Evolutionary conservation across 345 rosid genomes (phyloP), one percentile per base, ranked within the genome.

Genomic region (Gossypium mustelinum): DNA sequence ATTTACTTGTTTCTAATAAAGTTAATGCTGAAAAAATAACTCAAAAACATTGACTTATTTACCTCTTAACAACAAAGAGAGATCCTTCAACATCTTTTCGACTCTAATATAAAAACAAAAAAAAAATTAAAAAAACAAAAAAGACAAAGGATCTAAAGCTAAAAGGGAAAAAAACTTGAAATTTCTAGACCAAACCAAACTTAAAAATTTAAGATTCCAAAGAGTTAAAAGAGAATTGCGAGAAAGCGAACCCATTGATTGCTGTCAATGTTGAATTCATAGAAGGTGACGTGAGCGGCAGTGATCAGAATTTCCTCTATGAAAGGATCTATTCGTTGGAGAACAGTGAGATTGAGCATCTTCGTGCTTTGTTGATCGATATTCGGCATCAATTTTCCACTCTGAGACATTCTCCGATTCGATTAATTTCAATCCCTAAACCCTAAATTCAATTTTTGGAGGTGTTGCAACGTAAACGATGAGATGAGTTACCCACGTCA

Each of bases 21-120:
- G 51, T 3, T 14, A 52, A 44, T 66, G 20, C 7, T 43, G 16
- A 11, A 62, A 27, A 68, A 34, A 54, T 68, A 12, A 11, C 41
- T 22, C 13, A 25, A 76, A 24, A 17, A 34, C 39, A 24, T 60
- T n/a, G 43, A 51, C 68, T 9, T 64, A 22, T 74, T 13, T 76
- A 86, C 96, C 96, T 87, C 83, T 89, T 90, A 57, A 90, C 92
- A 7, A 90, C 96, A 62, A 90, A 90, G 5, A 89, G 87, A 67
- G 96, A 87, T 75, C 96, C 96, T 81, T 90, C 96, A 27, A 90
- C 96, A 68, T 89, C 90, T 81, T 90, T 89, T 72, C 96, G 90
- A 78, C 93, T 85, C 96, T 90, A 85, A 69, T 80, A 13, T 39
- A 22, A 27, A 74, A 56, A 45, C 17, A 7, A 27, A 50, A 50